Evolutionary conservation across 148 eudicot species (phyloP).

Genomic region (Rhododendron simsii): DNA sequence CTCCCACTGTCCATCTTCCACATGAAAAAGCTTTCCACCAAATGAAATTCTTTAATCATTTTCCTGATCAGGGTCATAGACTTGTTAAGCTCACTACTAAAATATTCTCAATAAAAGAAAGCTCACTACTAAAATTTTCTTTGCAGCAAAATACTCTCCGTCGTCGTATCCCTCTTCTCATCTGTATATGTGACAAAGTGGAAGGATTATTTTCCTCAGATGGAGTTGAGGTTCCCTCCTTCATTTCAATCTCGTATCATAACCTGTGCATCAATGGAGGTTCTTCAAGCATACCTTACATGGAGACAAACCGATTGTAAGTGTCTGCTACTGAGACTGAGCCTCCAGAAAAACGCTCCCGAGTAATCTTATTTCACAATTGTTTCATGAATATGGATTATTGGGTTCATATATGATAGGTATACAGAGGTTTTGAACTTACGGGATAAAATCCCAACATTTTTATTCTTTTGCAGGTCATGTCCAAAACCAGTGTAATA

Average conservation of each 20-base stretch:
- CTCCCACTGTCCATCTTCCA: background rate
- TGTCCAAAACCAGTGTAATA: slow-evolving; percentile 50
- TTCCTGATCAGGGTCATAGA: slow-evolving; percentile 7
- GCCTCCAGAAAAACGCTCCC: background rate
- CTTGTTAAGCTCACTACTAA: background rate
- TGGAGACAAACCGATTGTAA: slow-evolving; percentile 90
- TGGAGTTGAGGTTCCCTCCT: slow-evolving; percentile 54
- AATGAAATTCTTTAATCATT: background rate
- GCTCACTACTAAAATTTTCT: slow-evolving; percentile 9
- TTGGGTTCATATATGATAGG: background rate
- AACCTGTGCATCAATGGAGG: slow-evolving; percentile 60
- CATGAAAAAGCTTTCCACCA: background rate
- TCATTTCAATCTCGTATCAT: slow-evolving; percentile 62
- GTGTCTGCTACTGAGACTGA: slow-evolving; percentile 14
- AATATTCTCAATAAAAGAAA: background rate
- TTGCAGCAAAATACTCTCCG: slow-evolving; percentile 84
- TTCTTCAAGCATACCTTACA: slow-evolving; percentile 72
- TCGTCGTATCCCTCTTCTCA: slow-evolving; percentile 71
- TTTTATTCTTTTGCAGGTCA: slow-evolving; percentile 49
- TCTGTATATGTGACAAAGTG: slow-evolving; percentile 61
- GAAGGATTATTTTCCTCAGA: slow-evolving; percentile 66
- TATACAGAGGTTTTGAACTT: background rate
- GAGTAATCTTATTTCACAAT: background rate
- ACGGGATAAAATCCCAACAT: background rate
- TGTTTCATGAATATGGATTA: background rate